Conservation (phyloP, 345 rosid species). For the Gossypium bickii region DNA sequence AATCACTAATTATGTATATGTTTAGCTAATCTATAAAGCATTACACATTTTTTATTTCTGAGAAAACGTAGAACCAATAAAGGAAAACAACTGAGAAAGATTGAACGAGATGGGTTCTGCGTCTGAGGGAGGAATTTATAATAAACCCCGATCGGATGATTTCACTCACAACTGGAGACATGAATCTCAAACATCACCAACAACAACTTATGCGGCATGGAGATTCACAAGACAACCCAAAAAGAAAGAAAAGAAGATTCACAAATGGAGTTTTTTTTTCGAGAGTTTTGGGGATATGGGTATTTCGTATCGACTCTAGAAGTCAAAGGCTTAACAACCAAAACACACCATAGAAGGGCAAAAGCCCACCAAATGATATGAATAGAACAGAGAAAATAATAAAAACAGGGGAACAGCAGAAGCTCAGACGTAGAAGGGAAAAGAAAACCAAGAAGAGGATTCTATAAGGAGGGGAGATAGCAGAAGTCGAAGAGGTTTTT, state of each 20-base stretch:
- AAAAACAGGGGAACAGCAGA: slow-evolving; percentile 16
- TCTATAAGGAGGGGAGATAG: neutral
- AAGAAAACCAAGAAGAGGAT: neutral
- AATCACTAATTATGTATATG: neutral
- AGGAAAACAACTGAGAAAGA: slow-evolving; percentile 83
- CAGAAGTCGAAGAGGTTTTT: slow-evolving; percentile 30
- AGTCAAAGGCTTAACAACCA: neutral
- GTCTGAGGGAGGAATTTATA: slow-evolving; percentile 59
- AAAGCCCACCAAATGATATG: neutral
- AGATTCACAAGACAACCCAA: slow-evolving; percentile 9
- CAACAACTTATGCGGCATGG: slow-evolving; percentile 28
- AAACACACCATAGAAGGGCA: neutral
- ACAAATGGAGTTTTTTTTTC: neutral
- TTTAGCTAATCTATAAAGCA: slow-evolving; percentile 8
- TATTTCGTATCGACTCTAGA: neutral
- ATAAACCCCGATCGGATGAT: slow-evolving; percentile 65
- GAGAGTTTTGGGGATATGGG: slow-evolving; percentile 10
- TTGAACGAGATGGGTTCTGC: slow-evolving; percentile 81
- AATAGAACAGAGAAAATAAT: neutral
- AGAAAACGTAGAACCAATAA: slow-evolving; percentile 69
- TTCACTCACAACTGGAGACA: slow-evolving; percentile 74
- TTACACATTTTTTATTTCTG: slow-evolving; percentile 19
- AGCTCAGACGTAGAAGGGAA: neutral
- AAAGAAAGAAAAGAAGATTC: neutral
- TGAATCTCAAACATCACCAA: slow-evolving; percentile 53